These are phyloP conservation scores for Sugiyamaella neomexicana DNA, from an alignment of 1,139 yeast species.

Conservation along the genomic window DNA sequence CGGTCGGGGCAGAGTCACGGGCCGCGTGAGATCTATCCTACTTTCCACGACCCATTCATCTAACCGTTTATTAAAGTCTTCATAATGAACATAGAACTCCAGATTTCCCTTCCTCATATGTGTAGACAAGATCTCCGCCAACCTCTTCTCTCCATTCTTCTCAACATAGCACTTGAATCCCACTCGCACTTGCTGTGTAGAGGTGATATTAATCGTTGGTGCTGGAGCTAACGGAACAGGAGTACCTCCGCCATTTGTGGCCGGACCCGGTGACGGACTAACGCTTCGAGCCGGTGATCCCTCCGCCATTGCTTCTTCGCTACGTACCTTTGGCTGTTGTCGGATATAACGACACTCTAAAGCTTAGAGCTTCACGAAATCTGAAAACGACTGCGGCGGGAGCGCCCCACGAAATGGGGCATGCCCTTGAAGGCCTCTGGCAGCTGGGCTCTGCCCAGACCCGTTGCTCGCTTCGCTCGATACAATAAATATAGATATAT, in stretches of 20 bases:
- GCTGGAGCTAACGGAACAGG: conserved; percentile 8
- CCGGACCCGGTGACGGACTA: conserved; percentile 10
- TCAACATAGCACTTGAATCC: conserved; percentile 82
- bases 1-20: conserved; percentile 69
- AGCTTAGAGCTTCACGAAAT: too few species aligned
- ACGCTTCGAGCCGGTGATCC: background rate
- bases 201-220: conserved; percentile 15
- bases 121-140: conserved; percentile 82
- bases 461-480: background rate
- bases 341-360: too few species aligned
- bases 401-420: background rate
- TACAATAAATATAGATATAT: background rate
- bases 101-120: conserved; percentile 74
- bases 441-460: conserved; percentile 1
- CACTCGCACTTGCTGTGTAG: conserved; percentile 32
- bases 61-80: conserved; percentile 86
- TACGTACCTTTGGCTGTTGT: too few species aligned
- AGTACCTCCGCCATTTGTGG: conserved; percentile 4
- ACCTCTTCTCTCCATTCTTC: conserved; percentile 75
- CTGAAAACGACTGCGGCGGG: background rate
- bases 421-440: background rate
- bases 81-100: conserved; percentile 89
- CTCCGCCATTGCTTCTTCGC: conserved; percentile 1
- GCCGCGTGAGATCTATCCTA: conserved; percentile 66
- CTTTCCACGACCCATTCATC: conserved; percentile 89